Evolutionary conservation across 1,284 basidiomycete genomes (phyloP).

Genomic region (Fomitiporia mediterranea): DNA sequence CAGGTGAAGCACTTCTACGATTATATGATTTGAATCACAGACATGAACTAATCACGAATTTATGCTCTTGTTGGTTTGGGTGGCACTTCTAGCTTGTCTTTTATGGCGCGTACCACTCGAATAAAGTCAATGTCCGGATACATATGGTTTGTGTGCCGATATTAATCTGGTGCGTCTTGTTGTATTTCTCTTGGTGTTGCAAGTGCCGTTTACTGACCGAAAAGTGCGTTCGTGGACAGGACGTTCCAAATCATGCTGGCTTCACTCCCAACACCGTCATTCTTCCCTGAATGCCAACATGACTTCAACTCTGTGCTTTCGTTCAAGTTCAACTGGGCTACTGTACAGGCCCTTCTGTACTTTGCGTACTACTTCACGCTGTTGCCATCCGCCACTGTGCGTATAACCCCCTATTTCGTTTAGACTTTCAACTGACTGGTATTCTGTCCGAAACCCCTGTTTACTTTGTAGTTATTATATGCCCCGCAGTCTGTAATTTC

Average conservation of each 20-base stretch:
- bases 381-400: slow-evolving; percentile 75
- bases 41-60: not conserved
- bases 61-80: slow-evolving; percentile 2
- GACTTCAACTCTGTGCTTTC: slow-evolving; percentile 57
- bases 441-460: too few relatives aligned
- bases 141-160: slow-evolving; percentile 81
- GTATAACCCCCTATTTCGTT: slow-evolving; percentile 30
- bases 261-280: slow-evolving; percentile 47
- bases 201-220: not conserved
- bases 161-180: slow-evolving; percentile 65
- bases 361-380: slow-evolving; percentile 71
- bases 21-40: not conserved
- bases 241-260: slow-evolving; percentile 56
- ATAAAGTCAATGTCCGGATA: slow-evolving; percentile 74
- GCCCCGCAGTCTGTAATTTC: slow-evolving; percentile 52
- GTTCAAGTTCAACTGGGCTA: slow-evolving; percentile 64
- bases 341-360: slow-evolving; percentile 53
- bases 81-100: slow-evolving; percentile 61
- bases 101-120: slow-evolving; percentile 85
- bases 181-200: not conserved
- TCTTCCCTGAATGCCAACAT: slow-evolving; percentile 50
- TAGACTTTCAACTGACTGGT: not conserved
- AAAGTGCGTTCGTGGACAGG: slow-evolving; percentile 44
- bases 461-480: slow-evolving; percentile 50
- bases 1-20: slow-evolving; percentile 40